Evolutionary conservation across 2,329 filamentous ascomycete species (phyloP), one percentile per base, ranked within the genome.

Genomic region (Parascedosporium putredinis): DNA sequence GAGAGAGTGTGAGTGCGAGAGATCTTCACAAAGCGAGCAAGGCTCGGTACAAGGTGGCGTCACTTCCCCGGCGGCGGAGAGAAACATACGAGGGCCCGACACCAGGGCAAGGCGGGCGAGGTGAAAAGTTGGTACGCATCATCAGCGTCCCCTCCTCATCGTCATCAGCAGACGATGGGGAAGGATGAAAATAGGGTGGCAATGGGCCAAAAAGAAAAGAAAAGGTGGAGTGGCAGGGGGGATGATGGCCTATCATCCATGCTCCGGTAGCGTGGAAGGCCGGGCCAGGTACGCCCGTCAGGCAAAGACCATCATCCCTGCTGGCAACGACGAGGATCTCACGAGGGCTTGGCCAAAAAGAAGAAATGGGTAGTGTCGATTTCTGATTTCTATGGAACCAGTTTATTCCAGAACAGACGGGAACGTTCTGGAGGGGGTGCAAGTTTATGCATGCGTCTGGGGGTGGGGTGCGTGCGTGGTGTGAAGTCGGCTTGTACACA

Each of bases 331-430:
- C 20, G 38, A 20, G 20, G 18, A 42, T 18, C 6, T 42, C 38
- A 10, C 20, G 38, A 9, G 38, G 20, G 18, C 6, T 42, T 16
- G 38, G 38, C 38, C 38, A 20, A 42, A 42, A 42, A 20, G n/a
- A 20, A 16, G 16, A 16, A 20, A 10, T 42, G 38, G n/a, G n/a
- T n/a, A n/a, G n/a, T n/a, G n/a, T n/a, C n/a, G n/a, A n/a, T n/a
- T n/a, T n/a, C n/a, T n/a, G n/a, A n/a, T n/a, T n/a, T n/a, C n/a
- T 42, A 42, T 42, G 38, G 38, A 42, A 42, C 38, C 38, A 42
- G 38, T 42, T 42, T 42, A 42, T 42, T 42, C 38, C 38, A 42
- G 38, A 42, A 42, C 20, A 42, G 18, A 42, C 38, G 38, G 38
- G 12, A 42, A 42, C 16, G 23, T 42, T 42, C 38, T 42, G 38